Conservation (phyloP, 2,329 filamentous ascomycete species). For the Paraphoma sp. region DNA sequence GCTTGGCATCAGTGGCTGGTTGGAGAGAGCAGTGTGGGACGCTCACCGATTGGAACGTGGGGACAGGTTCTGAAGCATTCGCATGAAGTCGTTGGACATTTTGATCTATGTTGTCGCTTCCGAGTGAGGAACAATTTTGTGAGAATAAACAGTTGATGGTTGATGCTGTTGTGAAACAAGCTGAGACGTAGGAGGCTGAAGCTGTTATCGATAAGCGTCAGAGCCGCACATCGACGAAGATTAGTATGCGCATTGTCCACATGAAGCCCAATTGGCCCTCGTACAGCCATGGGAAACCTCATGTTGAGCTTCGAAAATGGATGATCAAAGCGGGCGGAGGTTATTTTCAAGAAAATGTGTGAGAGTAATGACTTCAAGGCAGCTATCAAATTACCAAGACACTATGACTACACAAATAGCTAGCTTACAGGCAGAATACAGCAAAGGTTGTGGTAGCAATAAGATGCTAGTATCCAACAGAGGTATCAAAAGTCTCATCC, state of each 20-base stretch:
- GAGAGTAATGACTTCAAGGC: too few species aligned
- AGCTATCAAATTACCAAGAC: not conserved
- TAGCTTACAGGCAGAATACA: not conserved
- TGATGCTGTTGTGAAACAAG: too few species aligned
- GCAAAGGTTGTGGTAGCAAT: not conserved
- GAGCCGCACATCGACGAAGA: too few species aligned
- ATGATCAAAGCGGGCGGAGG: too few species aligned
- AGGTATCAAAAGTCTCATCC: constrained; percentile 8
- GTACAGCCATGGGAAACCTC: too few species aligned
- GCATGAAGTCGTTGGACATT: constrained; percentile 19
- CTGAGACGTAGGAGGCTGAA: too few species aligned
- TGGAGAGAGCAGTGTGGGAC: not conserved
- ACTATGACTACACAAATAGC: not conserved
- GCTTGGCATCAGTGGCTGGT: not conserved
- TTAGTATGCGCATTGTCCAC: too few species aligned
- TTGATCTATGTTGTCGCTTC: not conserved
- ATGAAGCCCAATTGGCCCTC: too few species aligned
- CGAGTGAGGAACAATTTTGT: not conserved
- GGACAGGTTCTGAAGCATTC: constrained; percentile 20
- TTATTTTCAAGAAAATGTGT: too few species aligned
- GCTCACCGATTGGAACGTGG: constrained; percentile 11
- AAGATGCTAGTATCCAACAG: constrained; percentile 2
- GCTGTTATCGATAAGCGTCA: too few species aligned
- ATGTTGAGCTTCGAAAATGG: too few species aligned
- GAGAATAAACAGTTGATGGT: too few species aligned